A percentile compares a stretch with the other conserved stretches of the same genome.
Conservation (phyloP, 768 basidiomycete genomes). For the Rhodotorula graminis region DNA sequence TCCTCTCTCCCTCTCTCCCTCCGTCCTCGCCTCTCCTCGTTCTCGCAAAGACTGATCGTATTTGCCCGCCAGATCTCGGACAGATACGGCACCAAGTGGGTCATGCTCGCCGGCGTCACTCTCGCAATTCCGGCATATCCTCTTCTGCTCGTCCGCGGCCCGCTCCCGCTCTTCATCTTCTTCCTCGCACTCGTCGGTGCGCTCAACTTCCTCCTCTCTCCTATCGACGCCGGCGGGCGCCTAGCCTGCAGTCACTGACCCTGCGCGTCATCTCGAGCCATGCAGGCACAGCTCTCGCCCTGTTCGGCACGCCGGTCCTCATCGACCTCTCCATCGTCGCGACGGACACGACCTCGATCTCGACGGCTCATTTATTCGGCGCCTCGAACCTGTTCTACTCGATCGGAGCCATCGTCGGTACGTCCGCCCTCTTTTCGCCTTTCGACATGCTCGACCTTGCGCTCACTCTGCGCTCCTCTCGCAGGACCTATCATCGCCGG, state of each 20-base stretch:
- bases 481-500: neutral
- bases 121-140: slow-evolving; percentile 19
- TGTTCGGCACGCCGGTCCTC: neutral
- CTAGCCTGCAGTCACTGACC: too few species aligned
- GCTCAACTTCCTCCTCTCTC: too few species aligned
- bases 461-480: slow-evolving; percentile 37
- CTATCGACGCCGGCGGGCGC: too few species aligned
- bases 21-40: neutral
- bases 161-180: slow-evolving; percentile 29
- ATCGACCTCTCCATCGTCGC: neutral
- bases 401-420: neutral
- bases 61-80: slow-evolving; percentile 3
- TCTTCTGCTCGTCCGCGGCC: slow-evolving; percentile 27
- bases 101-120: slow-evolving; percentile 6
- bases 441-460: neutral
- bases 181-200: slow-evolving; percentile 22
- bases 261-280: too few species aligned
- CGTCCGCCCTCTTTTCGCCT: neutral
- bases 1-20: too few species aligned
- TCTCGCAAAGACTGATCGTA: too few species aligned
- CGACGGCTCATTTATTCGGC: neutral
- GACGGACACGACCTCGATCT: neutral
- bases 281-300: neutral
- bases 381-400: neutral
- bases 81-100: slow-evolving; percentile 25